Base-by-base conservation (phyloP, 1,284 basidiomycete genomes). In the Termitomyces sp. region DNA sequence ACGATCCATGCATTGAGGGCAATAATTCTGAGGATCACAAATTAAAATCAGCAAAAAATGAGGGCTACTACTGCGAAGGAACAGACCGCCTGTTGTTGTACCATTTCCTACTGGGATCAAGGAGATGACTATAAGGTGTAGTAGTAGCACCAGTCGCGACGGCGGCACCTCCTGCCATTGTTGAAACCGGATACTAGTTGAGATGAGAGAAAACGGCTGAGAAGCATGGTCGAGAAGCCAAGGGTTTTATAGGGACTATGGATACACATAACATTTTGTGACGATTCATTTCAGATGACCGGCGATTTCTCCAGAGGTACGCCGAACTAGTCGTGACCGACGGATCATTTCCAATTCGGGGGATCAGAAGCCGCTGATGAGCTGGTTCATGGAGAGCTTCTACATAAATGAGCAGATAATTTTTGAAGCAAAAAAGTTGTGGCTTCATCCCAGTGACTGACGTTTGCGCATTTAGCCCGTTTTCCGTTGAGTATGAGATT, bases 81-180 rank as follows among this genome's bases (percentile, higher is more conserved):
- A 65, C 77, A 50, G 59, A 84, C 84, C 85, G 74, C 65, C 69
- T 79, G 73, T 88, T 88, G 71, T 83, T 88, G 70, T 83, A 83
- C 85, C 85, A 88, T 67, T 75, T 86, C 67, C 80, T 75, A 58
- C 67, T 80, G 26, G 84, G 84, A 68, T 88, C 81, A 53, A 86
- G 60, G 58, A 88, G 73, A 62, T 83, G 82, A 28, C 66, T 68
- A 64, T 80, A 82, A 33, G 75, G 47, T 24, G 47, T 48, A 19
- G 24, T 48, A 8, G 24, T 28, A 8, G 34, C 47, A 48, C 62
- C 24, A 64, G 66, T 38, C 56, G 67, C 68, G 56, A 73, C 76
- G 61, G 76, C 79, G 60, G 68, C 75, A 66, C 76, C 80, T 73
- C 78, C 84, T 67, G 66, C 77, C 71, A 76, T 75, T 58, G 65